These are phyloP conservation scores for Phytophthora ramorum DNA, from an alignment of 352 stramenopile genomes.

Conservation along the genomic window DNA sequence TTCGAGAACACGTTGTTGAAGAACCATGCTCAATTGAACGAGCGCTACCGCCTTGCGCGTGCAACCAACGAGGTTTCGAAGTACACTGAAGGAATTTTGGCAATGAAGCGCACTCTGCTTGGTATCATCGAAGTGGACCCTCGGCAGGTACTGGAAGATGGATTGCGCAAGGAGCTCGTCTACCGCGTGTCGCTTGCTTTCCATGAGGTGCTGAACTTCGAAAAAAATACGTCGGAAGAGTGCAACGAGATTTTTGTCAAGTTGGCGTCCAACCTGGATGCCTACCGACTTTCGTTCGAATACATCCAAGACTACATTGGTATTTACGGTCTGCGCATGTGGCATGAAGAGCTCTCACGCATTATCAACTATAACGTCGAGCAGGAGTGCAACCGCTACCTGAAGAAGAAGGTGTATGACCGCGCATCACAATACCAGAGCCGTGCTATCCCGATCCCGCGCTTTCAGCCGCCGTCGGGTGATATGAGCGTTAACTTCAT, in stretches of 20 bases:
- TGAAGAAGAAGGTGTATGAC: conserved; percentile 96
- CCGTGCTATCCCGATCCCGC: conserved; percentile 92
- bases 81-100: conserved; percentile 95
- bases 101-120: conserved; percentile 95
- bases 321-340: conserved; percentile 95
- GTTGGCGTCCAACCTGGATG: conserved; percentile 88
- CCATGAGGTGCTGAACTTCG: conserved; percentile 88
- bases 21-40: conserved; percentile 92
- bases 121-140: conserved; percentile 96
- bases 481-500: conserved; percentile 94
- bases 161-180: conserved; percentile 94
- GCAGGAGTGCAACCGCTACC: conserved; percentile 95
- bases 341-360: conserved; percentile 94
- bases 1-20: conserved; percentile 94
- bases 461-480: conserved; percentile 84
- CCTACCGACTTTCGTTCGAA: conserved; percentile 92
- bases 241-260: conserved; percentile 88
- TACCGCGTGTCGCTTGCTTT: conserved; percentile 88
- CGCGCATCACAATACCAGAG: conserved; percentile 92
- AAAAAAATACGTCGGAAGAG: conserved; percentile 85
- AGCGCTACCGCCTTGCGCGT: conserved; percentile 92
- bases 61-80: conserved; percentile 96
- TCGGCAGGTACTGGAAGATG: conserved; percentile 93
- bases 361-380: conserved; percentile 98
- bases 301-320: conserved; percentile 97